A percentile compares a stretch with the other conserved stretches of the same genome.
These are phyloP conservation scores for Phytophthora syringae DNA, from an alignment of 352 stramenopile species.

Conservation along the genomic window DNA sequence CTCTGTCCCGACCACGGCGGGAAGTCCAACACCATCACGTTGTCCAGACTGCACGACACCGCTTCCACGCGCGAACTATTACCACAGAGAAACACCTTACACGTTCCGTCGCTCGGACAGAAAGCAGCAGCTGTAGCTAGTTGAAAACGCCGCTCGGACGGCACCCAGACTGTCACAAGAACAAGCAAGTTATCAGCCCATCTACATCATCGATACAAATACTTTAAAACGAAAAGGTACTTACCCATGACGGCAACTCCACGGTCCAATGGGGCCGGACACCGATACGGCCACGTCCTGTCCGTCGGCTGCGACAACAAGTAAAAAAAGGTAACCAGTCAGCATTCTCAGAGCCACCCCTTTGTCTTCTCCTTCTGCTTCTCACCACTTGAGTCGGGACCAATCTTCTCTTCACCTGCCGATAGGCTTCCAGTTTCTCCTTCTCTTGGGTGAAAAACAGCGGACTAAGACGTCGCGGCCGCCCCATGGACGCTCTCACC, in stretches of 20 bases:
- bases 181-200: too few species aligned
- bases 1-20: slow-evolving; percentile 22
- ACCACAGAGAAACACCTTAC: slow-evolving; percentile 36
- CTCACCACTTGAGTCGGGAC: slow-evolving; percentile 23
- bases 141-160: slow-evolving; percentile 45
- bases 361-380: neutral
- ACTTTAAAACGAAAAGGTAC: slow-evolving; percentile 1
- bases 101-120: slow-evolving; percentile 32
- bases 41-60: slow-evolving; percentile 49
- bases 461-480: slow-evolving; percentile 66
- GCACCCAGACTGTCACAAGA: slow-evolving; percentile 45
- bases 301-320: slow-evolving; percentile 22
- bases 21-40: slow-evolving; percentile 64
- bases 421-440: slow-evolving; percentile 68
- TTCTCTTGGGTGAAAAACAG: slow-evolving; percentile 77
- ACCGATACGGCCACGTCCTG: slow-evolving; percentile 34
- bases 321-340: too few species aligned
- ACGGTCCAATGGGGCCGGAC: slow-evolving; percentile 14
- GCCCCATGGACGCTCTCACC: slow-evolving; percentile 76
- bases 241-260: slow-evolving; percentile 45
- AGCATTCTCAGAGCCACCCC: neutral
- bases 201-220: too few species aligned
- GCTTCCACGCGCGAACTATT: slow-evolving; percentile 31
- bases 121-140: slow-evolving; percentile 44
- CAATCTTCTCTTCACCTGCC: slow-evolving; percentile 44